These are phyloP conservation scores for Rubus idaeus DNA, from an alignment of 306 rosid genomes.

Conservation along the genomic window DNA sequence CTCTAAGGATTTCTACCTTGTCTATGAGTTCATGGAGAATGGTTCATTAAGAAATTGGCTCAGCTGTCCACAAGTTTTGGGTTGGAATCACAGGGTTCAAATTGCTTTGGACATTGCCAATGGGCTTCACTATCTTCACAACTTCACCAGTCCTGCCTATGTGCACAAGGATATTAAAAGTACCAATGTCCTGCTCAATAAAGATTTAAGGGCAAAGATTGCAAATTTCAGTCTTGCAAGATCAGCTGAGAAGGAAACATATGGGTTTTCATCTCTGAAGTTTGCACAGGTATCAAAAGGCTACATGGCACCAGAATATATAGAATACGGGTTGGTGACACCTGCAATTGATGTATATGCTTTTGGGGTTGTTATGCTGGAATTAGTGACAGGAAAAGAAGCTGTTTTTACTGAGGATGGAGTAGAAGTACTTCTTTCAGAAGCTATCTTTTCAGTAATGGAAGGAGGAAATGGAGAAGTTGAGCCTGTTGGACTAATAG, in stretches of 20 bases:
- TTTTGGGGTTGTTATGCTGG: conserved; percentile 59
- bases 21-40: conserved; percentile 70
- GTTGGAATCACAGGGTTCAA: conserved; percentile 57
- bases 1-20: conserved; percentile 39
- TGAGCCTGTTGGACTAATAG: conserved; percentile 35
- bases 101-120: conserved; percentile 79
- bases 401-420: conserved; percentile 41
- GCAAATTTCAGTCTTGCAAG: conserved; percentile 57
- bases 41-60: conserved; percentile 75
- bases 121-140: conserved; percentile 81
- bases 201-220: conserved; percentile 57
- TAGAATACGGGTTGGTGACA: conserved; percentile 36
- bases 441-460: conserved; percentile 23
- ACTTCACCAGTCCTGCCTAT: conserved; percentile 64
- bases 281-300: conserved; percentile 27
- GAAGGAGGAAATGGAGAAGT: conserved; percentile 38
- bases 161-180: conserved; percentile 58
- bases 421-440: conserved; percentile 41
- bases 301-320: conserved; percentile 54
- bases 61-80: conserved; percentile 27
- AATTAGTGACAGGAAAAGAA: conserved; percentile 54
- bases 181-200: conserved; percentile 53
- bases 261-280: conserved; percentile 8
- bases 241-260: conserved; percentile 30
- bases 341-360: conserved; percentile 65